These are phyloP conservation scores for Amanita pseudoporphyria DNA, from an alignment of 768 basidiomycete genomes.

Conservation along the genomic window DNA sequence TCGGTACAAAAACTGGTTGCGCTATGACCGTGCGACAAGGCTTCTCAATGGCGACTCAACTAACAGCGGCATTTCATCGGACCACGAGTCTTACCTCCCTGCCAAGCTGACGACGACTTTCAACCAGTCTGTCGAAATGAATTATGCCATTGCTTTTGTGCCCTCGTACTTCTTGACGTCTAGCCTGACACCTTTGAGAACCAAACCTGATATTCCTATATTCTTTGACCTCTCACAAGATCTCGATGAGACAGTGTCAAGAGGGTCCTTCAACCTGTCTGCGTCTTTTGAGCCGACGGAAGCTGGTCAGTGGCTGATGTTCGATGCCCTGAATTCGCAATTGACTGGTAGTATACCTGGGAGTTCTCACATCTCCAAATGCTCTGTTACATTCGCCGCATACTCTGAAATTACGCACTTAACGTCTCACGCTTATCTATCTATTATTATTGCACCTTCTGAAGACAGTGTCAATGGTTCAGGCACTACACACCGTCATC, in stretches of 20 bases:
- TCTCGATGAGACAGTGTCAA: slow-evolving; percentile 40
- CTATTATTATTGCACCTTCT: slow-evolving; percentile 34
- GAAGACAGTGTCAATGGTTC: slow-evolving; percentile 28
- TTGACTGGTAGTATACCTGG: slow-evolving; percentile 50
- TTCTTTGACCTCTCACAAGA: slow-evolving; percentile 44
- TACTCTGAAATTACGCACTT: slow-evolving; percentile 59
- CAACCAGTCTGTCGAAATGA: slow-evolving; percentile 59
- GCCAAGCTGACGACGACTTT: slow-evolving; percentile 53
- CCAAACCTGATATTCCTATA: slow-evolving; percentile 39
- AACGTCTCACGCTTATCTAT: slow-evolving; percentile 55
- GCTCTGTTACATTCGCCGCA: slow-evolving; percentile 54
- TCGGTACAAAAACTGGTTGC: slow-evolving; percentile 44
- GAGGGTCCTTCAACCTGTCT: slow-evolving; percentile 40
- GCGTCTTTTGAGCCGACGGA: slow-evolving; percentile 44
- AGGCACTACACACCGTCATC: slow-evolving; percentile 18
- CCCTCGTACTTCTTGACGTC: slow-evolving; percentile 63
- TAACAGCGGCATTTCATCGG: neutral
- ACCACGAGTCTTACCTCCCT: slow-evolving; percentile 29
- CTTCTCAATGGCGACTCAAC: slow-evolving; percentile 44
- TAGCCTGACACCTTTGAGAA: slow-evolving; percentile 46
- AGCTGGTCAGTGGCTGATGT: slow-evolving; percentile 41
- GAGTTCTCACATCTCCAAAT: slow-evolving; percentile 29
- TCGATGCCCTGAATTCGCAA: slow-evolving; percentile 33
- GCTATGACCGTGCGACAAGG: slow-evolving; percentile 44
- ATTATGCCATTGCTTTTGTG: slow-evolving; percentile 54